Evolutionary conservation across 108 stramenopile genomes (phyloP), one percentile per base, ranked within the genome.

Genomic region (Cylindrotheca fusiformis): DNA sequence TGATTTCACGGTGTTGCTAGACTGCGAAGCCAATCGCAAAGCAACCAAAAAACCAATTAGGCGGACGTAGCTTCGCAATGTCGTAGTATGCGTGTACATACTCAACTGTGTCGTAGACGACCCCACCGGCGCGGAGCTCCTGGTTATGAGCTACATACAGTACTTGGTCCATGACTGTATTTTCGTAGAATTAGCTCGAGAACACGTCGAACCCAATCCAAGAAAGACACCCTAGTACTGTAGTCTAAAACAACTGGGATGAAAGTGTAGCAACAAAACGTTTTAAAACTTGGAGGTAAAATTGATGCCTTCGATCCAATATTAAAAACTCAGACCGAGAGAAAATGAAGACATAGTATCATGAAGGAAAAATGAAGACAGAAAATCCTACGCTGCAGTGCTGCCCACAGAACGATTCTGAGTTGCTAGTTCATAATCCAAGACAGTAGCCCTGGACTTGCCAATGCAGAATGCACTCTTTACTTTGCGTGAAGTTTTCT

Each of bases 401-500:
- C 14, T 41, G 36, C 10, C 36, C 6, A 41, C 14, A 14, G 36
- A 14, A 41, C 6, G 36, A 14, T 6, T 41, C 50, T 51, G 50
- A 19, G 50, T 19, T n/a, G 10, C 21, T n/a, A n/a, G n/a, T n/a
- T n/a, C n/a, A n/a, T n/a, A n/a, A n/a, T n/a, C n/a, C n/a, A n/a
- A 51, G 50, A 21, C 21, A 21, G 5, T 12, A 63, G 31, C 51
- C 1, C 47, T 24, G 24, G 45, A 6, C n/a, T 51, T 18, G 55
- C 44, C 25, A 1, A 3, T 1, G 46, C 54, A 45, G 59, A 51
- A 55, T 21, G 55, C 65, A 32, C 46, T 56, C 46, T 74, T 74
- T 33, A 74, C 24, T 26, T 46, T 49, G 22, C 72, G 58, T 27
- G 26, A 48, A 8, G 65, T 49, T 6, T 27, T 55, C 32, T 74